Evolutionary conservation across 352 stramenopile genomes (phyloP).

Genomic region (Globisporangium canariense): DNA sequence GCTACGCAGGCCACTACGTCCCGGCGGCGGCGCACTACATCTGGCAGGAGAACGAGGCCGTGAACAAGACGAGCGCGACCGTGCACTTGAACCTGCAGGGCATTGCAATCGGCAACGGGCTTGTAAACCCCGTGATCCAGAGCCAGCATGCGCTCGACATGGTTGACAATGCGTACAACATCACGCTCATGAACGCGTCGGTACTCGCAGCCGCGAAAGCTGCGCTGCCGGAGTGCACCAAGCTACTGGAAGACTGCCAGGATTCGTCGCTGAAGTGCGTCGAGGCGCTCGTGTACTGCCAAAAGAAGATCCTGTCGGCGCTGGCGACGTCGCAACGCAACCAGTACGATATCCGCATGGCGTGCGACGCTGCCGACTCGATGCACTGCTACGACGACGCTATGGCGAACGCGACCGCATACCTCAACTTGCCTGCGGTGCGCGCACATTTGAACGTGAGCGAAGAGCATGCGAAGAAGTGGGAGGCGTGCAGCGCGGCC

Average conservation of each 20-base stretch:
- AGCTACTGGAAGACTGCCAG: constrained; percentile 31
- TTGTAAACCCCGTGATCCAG: constrained; percentile 31
- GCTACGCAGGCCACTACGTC: constrained; percentile 39
- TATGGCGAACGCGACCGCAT: constrained; percentile 24
- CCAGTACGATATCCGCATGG: constrained; percentile 60
- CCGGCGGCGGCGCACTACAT: constrained; percentile 33
- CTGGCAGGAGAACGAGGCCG: constrained; percentile 21
- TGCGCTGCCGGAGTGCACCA: constrained; percentile 8
- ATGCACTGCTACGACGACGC: constrained; percentile 35
- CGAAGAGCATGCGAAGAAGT: constrained; percentile 28
- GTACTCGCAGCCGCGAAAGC: constrained; percentile 19
- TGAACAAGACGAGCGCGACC: constrained; percentile 4
- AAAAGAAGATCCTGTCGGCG: constrained; percentile 27
- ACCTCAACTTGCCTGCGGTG: constrained; percentile 37
- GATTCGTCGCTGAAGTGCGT: constrained; percentile 35
- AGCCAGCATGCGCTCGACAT: constrained; percentile 53
- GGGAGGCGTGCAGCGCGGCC: constrained; percentile 84
- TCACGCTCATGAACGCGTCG: constrained; percentile 43
- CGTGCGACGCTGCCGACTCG: constrained; percentile 21
- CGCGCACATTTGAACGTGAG: constrained; percentile 19
- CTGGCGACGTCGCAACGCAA: constrained; percentile 45
- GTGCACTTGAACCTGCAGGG: constrained; percentile 29
- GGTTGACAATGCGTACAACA: constrained; percentile 67
- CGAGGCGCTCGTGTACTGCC: constrained; percentile 5
- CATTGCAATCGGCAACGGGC: constrained; percentile 38